Conservation (phyloP, 106 monocot species). For the Allium fistulosum region DNA sequence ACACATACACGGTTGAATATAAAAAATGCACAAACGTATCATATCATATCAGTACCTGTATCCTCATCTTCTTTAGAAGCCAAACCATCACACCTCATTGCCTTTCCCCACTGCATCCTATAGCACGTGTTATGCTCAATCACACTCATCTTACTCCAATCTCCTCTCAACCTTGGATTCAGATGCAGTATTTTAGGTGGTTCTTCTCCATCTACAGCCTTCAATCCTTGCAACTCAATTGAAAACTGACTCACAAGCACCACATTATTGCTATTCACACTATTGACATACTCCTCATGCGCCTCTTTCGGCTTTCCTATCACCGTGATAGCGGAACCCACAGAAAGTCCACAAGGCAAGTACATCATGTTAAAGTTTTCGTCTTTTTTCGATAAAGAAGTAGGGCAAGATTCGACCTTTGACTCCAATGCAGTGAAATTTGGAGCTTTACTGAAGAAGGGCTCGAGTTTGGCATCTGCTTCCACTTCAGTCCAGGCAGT, state of each 20-base stretch:
- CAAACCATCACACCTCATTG: conserved; percentile 47
- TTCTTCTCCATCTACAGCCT: conserved; percentile 81
- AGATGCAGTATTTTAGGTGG: conserved; percentile 82
- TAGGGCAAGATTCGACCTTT: conserved; percentile 44
- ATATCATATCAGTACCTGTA: conserved; percentile 20
- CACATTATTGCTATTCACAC: conserved; percentile 29
- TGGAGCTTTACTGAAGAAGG: background rate
- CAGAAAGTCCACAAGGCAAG: conserved; percentile 63
- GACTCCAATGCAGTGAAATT: conserved; percentile 8
- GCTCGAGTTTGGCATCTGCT: background rate
- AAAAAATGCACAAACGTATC: no score
- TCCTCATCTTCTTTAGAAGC: conserved; percentile 42
- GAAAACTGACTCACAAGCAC: conserved; percentile 80
- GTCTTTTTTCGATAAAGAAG: conserved; percentile 22
- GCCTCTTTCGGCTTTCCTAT: conserved; percentile 52
- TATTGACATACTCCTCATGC: conserved; percentile 53
- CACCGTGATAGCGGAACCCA: conserved; percentile 58
- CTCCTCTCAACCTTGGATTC: conserved; percentile 72
- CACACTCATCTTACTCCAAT: conserved; percentile 69
- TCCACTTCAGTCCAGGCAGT: conserved; percentile 69
- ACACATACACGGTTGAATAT: no score
- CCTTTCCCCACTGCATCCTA: conserved; percentile 84
- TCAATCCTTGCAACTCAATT: conserved; percentile 83
- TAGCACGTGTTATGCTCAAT: conserved; percentile 89
- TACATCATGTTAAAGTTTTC: conserved; percentile 28